Evolutionary conservation across 768 basidiomycete genomes (phyloP).

Genomic region (Ramaria rubella): DNA sequence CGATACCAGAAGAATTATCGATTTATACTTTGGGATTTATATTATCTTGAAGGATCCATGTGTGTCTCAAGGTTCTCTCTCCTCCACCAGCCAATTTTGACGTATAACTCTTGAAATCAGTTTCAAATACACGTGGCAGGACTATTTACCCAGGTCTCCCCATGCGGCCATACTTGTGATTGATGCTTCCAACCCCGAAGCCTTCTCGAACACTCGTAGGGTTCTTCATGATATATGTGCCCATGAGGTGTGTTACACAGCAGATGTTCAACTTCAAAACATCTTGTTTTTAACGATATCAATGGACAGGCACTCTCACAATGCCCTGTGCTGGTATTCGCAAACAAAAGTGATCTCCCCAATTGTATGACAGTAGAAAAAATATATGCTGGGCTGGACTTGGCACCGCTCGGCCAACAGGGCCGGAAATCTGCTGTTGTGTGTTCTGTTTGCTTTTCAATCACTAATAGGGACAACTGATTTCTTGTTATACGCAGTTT

Average conservation of each 20-base stretch:
- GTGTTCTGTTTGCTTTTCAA: background rate
- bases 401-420: background rate
- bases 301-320: background rate
- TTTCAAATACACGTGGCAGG: background rate
- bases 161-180: constrained; percentile 2
- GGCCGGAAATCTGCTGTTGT: background rate
- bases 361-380: background rate
- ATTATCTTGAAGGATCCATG: background rate
- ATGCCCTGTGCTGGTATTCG: background rate
- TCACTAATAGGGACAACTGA: background rate
- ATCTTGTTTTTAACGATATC: too few species aligned
- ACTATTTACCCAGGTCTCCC: background rate
- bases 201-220: background rate
- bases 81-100: too few species aligned
- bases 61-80: background rate
- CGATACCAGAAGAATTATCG: background rate
- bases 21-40: background rate
- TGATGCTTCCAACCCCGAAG: background rate
- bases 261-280: too few species aligned
- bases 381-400: background rate
- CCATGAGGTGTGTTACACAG: background rate
- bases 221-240: background rate
- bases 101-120: too few species aligned
- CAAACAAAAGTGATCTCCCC: background rate
- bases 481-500: background rate